A percentile compares a stretch with the other conserved stretches of the same genome.
These are phyloP conservation scores for Scleroderma citrinum DNA, from an alignment of 768 basidiomycete genomes.

Conservation along the genomic window DNA sequence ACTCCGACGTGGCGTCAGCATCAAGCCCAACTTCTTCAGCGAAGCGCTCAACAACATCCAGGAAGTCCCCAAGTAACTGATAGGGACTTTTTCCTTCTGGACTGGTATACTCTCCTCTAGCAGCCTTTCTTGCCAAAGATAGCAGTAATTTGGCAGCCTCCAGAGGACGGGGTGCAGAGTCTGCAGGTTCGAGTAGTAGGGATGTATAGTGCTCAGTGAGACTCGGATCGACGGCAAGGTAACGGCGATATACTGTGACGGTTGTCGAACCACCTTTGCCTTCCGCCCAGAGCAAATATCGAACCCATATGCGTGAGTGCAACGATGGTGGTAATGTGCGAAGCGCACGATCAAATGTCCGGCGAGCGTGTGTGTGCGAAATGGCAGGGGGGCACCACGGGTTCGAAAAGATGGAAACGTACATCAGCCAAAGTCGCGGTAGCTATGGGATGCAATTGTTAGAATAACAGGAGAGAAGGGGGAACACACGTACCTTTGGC, in stretches of 20 bases:
- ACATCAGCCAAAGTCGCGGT: constrained; percentile 92
- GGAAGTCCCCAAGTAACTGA: constrained; percentile 87
- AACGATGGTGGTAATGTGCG: constrained; percentile 91
- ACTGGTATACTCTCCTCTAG: constrained; percentile 75
- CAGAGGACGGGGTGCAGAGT: constrained; percentile 69
- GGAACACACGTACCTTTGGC: constrained; percentile 58
- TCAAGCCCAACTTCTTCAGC: constrained; percentile 92
- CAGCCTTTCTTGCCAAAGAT: constrained; percentile 76
- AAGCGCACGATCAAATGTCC: constrained; percentile 90
- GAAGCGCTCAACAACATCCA: constrained; percentile 85
- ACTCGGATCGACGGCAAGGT: constrained; percentile 75
- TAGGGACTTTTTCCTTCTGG: constrained; percentile 95
- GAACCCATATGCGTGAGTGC: constrained; percentile 87
- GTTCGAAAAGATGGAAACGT: constrained; percentile 85
- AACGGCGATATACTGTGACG: constrained; percentile 82
- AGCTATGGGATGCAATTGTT: constrained; percentile 44
- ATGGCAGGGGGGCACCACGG: constrained; percentile 80
- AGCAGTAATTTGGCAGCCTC: constrained; percentile 92
- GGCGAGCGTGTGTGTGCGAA: constrained; percentile 84
- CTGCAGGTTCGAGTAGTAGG: constrained; percentile 54
- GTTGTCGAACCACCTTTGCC: constrained; percentile 70
- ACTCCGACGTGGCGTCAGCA: constrained; percentile 62
- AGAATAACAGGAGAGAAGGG: background rate
- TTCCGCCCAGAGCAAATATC: constrained; percentile 92
- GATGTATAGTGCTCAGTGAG: constrained; percentile 74